phyloP scores from a whole-genome alignment of 495 filamentous ascomycete genomes.

The Thermothielavioides terrestris region DNA sequence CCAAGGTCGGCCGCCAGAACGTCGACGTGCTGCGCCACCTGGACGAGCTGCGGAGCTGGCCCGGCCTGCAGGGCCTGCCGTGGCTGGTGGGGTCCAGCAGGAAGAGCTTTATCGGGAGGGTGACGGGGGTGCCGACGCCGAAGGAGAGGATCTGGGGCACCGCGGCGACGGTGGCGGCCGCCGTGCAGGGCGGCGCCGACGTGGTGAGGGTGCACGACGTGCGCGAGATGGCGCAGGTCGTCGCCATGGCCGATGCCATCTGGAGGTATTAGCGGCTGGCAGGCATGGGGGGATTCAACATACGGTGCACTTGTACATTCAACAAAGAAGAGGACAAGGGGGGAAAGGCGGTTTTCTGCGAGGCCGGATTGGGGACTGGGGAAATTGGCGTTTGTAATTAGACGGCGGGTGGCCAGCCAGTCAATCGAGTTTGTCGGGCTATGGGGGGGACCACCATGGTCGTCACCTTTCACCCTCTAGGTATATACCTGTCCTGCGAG shows the following conservation, averaged over 20 bases:
- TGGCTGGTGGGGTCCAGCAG: constrained; percentile 88
- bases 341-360: not conserved
- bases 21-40: constrained; percentile 66
- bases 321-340: not conserved
- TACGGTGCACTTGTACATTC: not conserved
- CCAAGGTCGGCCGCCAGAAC: constrained; percentile 74
- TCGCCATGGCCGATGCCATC: constrained; percentile 84
- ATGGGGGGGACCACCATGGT: no score
- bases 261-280: constrained; percentile 44
- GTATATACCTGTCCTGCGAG: no score
- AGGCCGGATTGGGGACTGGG: not conserved
- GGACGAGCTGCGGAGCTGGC: constrained; percentile 49
- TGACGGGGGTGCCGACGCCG: constrained; percentile 60
- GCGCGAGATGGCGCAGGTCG: constrained; percentile 77
- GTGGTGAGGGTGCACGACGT: constrained; percentile 95
- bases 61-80: constrained; percentile 62
- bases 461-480: no score
- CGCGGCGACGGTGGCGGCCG: constrained; percentile 77
- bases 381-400: no score
- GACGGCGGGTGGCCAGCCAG: no score
- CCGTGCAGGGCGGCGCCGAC: constrained; percentile 87
- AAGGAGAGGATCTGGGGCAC: constrained; percentile 72
- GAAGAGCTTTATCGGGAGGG: constrained; percentile 78
- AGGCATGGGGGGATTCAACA: not conserved
- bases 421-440: no score